Base-by-base conservation (phyloP, 495 filamentous ascomycete genomes). In the Parathielavia hyrcaniae region DNA sequence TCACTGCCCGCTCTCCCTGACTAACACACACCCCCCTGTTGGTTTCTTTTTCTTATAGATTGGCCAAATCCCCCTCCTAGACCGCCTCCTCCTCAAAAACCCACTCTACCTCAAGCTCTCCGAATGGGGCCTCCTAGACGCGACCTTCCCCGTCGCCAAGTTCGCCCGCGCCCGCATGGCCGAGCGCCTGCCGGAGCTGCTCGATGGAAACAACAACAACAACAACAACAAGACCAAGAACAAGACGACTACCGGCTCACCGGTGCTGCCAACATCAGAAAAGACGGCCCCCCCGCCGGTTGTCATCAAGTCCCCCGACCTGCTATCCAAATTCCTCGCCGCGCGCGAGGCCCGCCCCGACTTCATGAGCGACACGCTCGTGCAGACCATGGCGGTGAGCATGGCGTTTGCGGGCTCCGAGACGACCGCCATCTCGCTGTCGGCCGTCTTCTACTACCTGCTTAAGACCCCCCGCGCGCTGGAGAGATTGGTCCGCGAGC, bases 361-460 rank as follows among this genome's bases (percentile, higher is more conserved):
- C 4, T 85, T 87, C 69, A 87, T 90, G 81, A 81, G 72, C 38
- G 78, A 85, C 61, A 76, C 68, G 2, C 74, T 82, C 9, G 82
- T 90, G 8, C 80, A 85, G 47, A 81, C 83, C 20, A 83, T 86
- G 74, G 82, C 81, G 50, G 77, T 81, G 2, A 79, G 75, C 46
- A 88, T 86, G 80, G 82, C 85, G 5, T 83, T 86, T 43, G 81
- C 80, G 23, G 81, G 85, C 7, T 78, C 77, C 48, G 82, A 86
- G 64, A 83, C 83, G 8, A 82, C 83, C 0, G 86, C 83, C 16
- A 86, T 86, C 54, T 80, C 76, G 19, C 72, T 88, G 1, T 71
- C 76, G 1, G 73, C 81, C 3, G 75, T 88, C 0, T 85, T 89
- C 57, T 88, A 89, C 66, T 84, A 80, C 64, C 67, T 87, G 4